Evolutionary conservation across 495 filamentous ascomycete genomes (phyloP).

Genomic region (Aspergillus leporis): DNA sequence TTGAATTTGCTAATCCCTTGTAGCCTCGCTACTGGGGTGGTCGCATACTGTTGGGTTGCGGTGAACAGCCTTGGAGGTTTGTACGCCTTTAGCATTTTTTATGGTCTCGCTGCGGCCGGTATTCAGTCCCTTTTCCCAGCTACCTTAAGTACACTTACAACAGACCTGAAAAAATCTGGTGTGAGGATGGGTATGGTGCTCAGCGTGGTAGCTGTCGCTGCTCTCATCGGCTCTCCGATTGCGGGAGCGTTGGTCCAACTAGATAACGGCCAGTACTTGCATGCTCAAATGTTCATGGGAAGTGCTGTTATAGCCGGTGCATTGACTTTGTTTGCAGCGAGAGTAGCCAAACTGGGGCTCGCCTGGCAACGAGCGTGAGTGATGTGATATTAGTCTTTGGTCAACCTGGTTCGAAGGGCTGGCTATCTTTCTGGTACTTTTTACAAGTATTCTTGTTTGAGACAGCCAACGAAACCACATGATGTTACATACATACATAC

Average conservation of each 20-base stretch:
- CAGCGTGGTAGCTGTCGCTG: slow-evolving; percentile 70
- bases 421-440: too few species aligned
- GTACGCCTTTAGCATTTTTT: slow-evolving; percentile 61
- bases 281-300: slow-evolving; percentile 58
- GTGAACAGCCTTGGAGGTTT: slow-evolving; percentile 51
- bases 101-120: slow-evolving; percentile 62
- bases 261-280: slow-evolving; percentile 52
- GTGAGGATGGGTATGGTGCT: slow-evolving; percentile 81
- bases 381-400: neutral
- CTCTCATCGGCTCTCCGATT: slow-evolving; percentile 73
- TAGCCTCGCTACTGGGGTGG: slow-evolving; percentile 49
- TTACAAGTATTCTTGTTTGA: too few species aligned
- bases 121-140: slow-evolving; percentile 69
- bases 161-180: slow-evolving; percentile 66
- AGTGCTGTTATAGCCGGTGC: slow-evolving; percentile 50
- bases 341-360: slow-evolving; percentile 43
- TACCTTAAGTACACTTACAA: slow-evolving; percentile 60
- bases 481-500: too few species aligned
- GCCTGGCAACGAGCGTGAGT: slow-evolving; percentile 30
- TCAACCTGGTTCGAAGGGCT: too few species aligned
- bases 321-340: slow-evolving; percentile 46
- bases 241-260: slow-evolving; percentile 61
- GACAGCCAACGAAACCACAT: too few species aligned
- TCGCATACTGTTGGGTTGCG: slow-evolving; percentile 63
- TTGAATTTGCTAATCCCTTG: slow-evolving; percentile 62